Evolutionary conservation across 2,329 filamentous ascomycete species (phyloP).

Genomic region (Colletotrichum tamarilloi): DNA sequence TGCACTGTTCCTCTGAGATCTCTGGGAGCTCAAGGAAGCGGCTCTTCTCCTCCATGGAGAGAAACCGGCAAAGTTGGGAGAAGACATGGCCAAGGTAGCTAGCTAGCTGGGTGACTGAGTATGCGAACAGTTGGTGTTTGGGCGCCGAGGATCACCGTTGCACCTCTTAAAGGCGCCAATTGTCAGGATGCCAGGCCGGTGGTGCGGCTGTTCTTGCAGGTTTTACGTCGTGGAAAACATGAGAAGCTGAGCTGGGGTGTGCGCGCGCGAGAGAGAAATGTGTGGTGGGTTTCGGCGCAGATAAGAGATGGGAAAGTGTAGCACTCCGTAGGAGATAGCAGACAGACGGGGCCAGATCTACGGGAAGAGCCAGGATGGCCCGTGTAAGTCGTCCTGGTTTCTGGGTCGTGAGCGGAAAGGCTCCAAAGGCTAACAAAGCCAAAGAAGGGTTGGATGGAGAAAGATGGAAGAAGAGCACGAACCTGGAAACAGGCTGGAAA

Average conservation of each 20-base stretch:
- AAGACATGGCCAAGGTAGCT: constrained; percentile 53
- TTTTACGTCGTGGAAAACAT: constrained; percentile 26
- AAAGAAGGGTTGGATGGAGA: constrained; percentile 2
- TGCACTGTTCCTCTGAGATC: constrained; percentile 31
- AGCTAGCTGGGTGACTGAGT: background rate
- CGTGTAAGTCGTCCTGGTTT: constrained; percentile 26
- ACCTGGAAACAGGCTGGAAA: background rate
- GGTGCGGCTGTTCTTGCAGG: constrained; percentile 12
- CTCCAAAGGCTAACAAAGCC: constrained; percentile 14
- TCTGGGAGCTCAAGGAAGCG: constrained; percentile 37
- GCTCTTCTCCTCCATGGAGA: constrained; percentile 58
- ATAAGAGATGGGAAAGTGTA: constrained; percentile 31
- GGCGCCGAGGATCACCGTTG: constrained; percentile 11
- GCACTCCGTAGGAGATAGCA: constrained; percentile 5
- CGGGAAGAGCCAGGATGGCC: constrained; percentile 28
- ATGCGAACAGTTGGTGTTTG: background rate
- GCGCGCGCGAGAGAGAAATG: constrained; percentile 1
- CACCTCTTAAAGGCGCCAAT: constrained; percentile 21
- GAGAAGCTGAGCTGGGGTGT: constrained; percentile 22
- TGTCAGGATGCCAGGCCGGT: constrained; percentile 21
- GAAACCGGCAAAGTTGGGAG: constrained; percentile 55
- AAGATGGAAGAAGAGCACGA: constrained; percentile 3
- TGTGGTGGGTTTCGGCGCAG: constrained; percentile 23
- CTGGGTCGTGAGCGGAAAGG: constrained; percentile 6
- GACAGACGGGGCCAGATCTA: constrained; percentile 31